These are phyloP conservation scores for Tetradesmus obliquus DNA, from an alignment of 139 green algal species.

Conservation along the genomic window DNA sequence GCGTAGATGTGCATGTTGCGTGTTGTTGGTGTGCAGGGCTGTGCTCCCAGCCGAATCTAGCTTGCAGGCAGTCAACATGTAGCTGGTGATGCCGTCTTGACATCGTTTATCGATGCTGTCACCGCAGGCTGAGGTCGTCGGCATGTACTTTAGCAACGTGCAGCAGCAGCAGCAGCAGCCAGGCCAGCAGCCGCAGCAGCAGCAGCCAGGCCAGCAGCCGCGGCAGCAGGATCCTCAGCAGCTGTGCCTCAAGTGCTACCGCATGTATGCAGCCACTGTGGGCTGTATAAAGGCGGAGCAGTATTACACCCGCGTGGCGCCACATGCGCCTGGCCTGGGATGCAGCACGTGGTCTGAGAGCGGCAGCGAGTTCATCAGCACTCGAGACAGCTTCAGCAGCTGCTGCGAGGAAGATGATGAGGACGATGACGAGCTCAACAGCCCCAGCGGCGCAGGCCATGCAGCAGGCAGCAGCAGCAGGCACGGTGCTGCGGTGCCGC, in stretches of 20 bases:
- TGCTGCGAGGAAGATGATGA: constrained; percentile 17
- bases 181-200: constrained; percentile 7
- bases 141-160: constrained; percentile 34
- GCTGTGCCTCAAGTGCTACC: constrained; percentile 50
- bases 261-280: background rate
- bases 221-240: background rate
- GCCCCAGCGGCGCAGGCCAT: background rate
- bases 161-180: constrained; percentile 12
- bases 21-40: constrained; percentile 61
- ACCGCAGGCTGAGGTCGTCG: constrained; percentile 32
- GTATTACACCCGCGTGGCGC: constrained; percentile 41
- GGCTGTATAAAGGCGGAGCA: constrained; percentile 17
- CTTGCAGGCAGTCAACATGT: background rate
- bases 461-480: background rate
- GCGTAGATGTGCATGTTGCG: background rate
- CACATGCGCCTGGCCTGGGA: constrained; percentile 24
- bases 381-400: constrained; percentile 65
- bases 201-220: background rate
- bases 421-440: constrained; percentile 2
- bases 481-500: background rate
- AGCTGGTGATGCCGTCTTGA: background rate
- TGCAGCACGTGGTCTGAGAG: constrained; percentile 54
- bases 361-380: constrained; percentile 65
- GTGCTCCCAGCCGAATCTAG: background rate
- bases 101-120: background rate